Evolutionary conservation across 108 stramenopile genomes (phyloP), one percentile per base, ranked within the genome.

Genomic region (Skeletonema costatum): DNA sequence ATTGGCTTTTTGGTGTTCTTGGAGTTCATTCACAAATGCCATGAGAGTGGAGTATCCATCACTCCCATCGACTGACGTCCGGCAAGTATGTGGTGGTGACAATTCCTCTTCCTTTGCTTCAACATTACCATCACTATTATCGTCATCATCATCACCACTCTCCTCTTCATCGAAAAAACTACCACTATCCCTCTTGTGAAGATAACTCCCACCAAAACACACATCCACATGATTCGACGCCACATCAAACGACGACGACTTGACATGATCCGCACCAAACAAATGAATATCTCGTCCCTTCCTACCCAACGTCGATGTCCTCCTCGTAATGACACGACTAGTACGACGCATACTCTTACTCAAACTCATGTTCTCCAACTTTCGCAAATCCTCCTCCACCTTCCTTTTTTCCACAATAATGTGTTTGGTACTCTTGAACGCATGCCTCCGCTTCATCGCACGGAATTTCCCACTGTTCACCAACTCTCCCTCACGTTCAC

Each of bases 21-120:
- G 78, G 46, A 92, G 78, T 48, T 82, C 77, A 16, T 87, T 60
- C 2, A 77, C 82, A 41, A 88, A 80, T 10, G 72, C 39, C 32
- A 84, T 67, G 19, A 93, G 73, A 62, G 72, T 77, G 25, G 80
- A 77, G 29, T 85, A 88, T 32, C 85, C 87, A 68, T 83, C 71
- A 16, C 61, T 70, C 30, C 67, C 80, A 58, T 64, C 62, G 1
- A 44, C 53, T 9, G 19, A 8, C 1, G 5, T 30, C 3, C 6
- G 39, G 8, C 36, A 29, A 8, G 25, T 46, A 32, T 73, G 62
- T 19, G 11, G 21, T 35, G 50, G 19, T 51, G 50, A 51, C 17
- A 21, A 6, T 51, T 12, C 2, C 50, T 7, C n/a, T 3, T 19
- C 5, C 2, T 50, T 50, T 5, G 46, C 12, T n/a, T 25, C 42